A percentile compares a stretch with the other conserved stretches of the same genome.
Conservation (phyloP, 192 early-diverging fungal species). For the Coemansia sp. region DNA sequence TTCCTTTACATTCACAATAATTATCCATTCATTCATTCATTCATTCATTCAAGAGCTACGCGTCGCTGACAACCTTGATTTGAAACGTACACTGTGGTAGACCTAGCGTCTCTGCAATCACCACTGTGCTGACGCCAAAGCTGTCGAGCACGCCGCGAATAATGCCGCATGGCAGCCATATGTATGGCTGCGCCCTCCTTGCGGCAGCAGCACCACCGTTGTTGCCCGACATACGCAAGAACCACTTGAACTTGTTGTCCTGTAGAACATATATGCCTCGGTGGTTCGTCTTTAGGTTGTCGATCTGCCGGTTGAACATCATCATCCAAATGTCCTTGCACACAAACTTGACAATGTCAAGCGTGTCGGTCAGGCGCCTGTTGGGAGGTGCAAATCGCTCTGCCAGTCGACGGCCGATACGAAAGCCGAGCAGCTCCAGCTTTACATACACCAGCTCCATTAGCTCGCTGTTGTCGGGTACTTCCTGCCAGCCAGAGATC, state of each 20-base stretch:
- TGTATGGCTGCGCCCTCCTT: constrained; percentile 80
- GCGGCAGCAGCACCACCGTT: constrained; percentile 76
- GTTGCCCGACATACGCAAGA: constrained; percentile 88
- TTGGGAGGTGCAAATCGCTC: constrained; percentile 89
- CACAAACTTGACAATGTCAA: constrained; percentile 98
- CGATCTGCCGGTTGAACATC: constrained; percentile 96
- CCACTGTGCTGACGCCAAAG: constrained; percentile 82
- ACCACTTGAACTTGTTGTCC: constrained; percentile 98
- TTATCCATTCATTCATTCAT: neutral
- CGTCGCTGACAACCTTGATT: constrained; percentile 48
- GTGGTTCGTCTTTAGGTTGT: constrained; percentile 99
- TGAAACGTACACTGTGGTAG: constrained; percentile 78
- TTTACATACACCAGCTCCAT: constrained; percentile 90
- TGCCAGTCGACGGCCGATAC: constrained; percentile 83
- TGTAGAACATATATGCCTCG: constrained; percentile 96
- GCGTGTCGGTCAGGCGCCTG: constrained; percentile 87
- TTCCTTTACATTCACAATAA: neutral
- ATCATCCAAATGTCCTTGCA: constrained; percentile 98
- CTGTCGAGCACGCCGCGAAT: constrained; percentile 92
- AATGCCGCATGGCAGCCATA: constrained; percentile 97
- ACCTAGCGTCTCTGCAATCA: constrained; percentile 85
- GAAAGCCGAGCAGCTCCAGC: constrained; percentile 89
- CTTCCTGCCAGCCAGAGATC: constrained; percentile 43
- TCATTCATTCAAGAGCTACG: constrained; percentile 2
- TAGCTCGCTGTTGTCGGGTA: constrained; percentile 64